phyloP scores from a whole-genome alignment of 78 protist genomes.

The Dictyostelium intermedium region DNA sequence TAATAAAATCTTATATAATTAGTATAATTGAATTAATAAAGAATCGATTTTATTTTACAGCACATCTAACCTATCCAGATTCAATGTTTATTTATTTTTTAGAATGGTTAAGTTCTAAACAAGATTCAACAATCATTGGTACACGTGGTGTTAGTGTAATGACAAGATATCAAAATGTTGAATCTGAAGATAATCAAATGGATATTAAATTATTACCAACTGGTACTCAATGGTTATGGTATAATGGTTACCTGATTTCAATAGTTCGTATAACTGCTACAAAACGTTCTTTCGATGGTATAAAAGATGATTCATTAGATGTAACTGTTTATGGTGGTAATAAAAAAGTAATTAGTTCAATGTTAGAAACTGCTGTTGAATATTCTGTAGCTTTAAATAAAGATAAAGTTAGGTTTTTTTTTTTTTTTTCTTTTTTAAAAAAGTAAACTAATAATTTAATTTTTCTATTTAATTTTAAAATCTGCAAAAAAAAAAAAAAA shows the following conservation, averaged over 20 bases:
- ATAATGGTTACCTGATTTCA: slow-evolving; percentile 14
- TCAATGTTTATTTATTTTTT: slow-evolving; percentile 31
- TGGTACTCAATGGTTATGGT: slow-evolving; percentile 19
- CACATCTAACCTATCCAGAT: slow-evolving; percentile 45
- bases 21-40: background rate
- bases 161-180: slow-evolving; percentile 9
- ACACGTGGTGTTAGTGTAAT: slow-evolving; percentile 15
- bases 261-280: background rate
- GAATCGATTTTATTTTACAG: slow-evolving; percentile 57
- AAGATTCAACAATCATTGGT: background rate
- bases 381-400: slow-evolving; percentile 27
- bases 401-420: slow-evolving; percentile 61
- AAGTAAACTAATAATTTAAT: background rate
- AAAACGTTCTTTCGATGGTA: slow-evolving; percentile 28
- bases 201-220: background rate
- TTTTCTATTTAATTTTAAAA: too few species aligned
- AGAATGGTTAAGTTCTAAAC: slow-evolving; percentile 53
- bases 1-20: background rate
- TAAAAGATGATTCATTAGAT: slow-evolving; percentile 26
- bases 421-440: background rate
- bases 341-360: background rate
- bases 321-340: slow-evolving; percentile 15
- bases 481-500: too few species aligned
- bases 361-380: slow-evolving; percentile 15
- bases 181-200: background rate